Evolutionary conservation across 1,284 basidiomycete species (phyloP), one percentile per base, ranked within the genome.

Genomic region (Sporisorium exsertum): DNA sequence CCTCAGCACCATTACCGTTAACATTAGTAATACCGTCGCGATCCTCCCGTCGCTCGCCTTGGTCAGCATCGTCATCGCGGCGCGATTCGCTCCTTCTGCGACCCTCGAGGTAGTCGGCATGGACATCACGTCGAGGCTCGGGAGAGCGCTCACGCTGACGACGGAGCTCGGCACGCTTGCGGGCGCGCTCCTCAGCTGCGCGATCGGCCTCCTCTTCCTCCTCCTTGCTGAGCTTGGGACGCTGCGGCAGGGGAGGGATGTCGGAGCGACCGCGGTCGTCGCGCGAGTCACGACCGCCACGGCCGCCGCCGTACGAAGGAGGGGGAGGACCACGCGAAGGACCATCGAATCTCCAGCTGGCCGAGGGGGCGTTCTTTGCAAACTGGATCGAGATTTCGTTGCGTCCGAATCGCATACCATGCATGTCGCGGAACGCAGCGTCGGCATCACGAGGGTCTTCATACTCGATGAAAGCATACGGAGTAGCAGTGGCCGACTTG

Each of bases 381-480:
- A 77, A 83, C 55, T 83, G 80, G 27, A 83, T 75, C 16, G 77
- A 63, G 35, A 83, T 67, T 27, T 73, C 58, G 67, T 79, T 70
- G 7, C 72, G 58, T 13, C 80, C 80, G 26, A 83, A 79, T 26
- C 68, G 69, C 69, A 83, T 77, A 18, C 80, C 80, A 68, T 83
- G 81, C 60, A 83, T 78, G n/a, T 81, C 75, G 37, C 67, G 67
- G 55, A 79, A 77, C 5, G 81, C 81, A 13, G 73, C 78, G 51
- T 81, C 78, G 9, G 81, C 80, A 46, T 83, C 81, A 18, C 78
- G 69, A 1, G 80, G 70, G 46, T 83, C 80, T 37, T 78, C 79
- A 66, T 76, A 83, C 58, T 83, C 81, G 63, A 83, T 69, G 53
- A 83, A 83, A 3, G 81, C 81, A 58, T 80, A 83, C 20, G 75